These are phyloP conservation scores for Stachybotrys elegans DNA, from an alignment of 2,329 filamentous ascomycete genomes.

Conservation along the genomic window DNA sequence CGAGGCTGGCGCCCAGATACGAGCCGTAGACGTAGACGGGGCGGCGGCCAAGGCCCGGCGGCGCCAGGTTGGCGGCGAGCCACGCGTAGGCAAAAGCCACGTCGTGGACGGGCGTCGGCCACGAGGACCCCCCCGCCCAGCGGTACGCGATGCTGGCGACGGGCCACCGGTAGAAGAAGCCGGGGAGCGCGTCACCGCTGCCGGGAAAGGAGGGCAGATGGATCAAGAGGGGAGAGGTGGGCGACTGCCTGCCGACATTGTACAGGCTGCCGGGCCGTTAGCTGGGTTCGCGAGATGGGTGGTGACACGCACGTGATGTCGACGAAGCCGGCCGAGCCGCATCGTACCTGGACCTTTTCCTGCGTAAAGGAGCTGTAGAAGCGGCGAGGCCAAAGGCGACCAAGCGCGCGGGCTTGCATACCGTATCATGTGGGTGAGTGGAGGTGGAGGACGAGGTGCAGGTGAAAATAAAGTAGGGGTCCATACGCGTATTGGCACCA, in stretches of 20 bases:
- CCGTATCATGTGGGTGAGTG: too few species aligned
- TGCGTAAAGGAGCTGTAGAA: slow-evolving; percentile 9
- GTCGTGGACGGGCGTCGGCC: slow-evolving; percentile 56
- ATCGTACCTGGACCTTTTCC: slow-evolving; percentile 40
- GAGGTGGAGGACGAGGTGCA: too few species aligned
- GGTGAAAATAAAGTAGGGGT: too few species aligned
- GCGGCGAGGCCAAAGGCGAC: too few species aligned
- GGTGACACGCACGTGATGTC: slow-evolving; percentile 43
- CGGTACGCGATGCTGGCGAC: slow-evolving; percentile 56
- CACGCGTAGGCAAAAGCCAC: slow-evolving; percentile 48
- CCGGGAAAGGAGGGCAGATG: slow-evolving; percentile 46
- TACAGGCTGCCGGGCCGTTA: slow-evolving; percentile 39
- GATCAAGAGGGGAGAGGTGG: slow-evolving; percentile 43
- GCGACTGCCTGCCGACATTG: slow-evolving; percentile 33
- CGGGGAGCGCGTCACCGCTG: slow-evolving; percentile 26
- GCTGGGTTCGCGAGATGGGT: slow-evolving; percentile 12
- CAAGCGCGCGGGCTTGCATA: too few species aligned
- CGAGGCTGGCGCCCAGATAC: slow-evolving; percentile 53
- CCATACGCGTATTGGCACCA: too few species aligned
- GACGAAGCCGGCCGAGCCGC: slow-evolving; percentile 44
- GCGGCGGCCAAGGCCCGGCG: slow-evolving; percentile 27
- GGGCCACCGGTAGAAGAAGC: slow-evolving; percentile 36
- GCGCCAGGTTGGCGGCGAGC: slow-evolving; percentile 40
- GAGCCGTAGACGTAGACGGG: slow-evolving; percentile 47
- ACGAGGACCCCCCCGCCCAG: slow-evolving; percentile 40